These are phyloP conservation scores for Pestalotiopsis sp. DNA, from an alignment of 2,329 filamentous ascomycete species.

Conservation along the genomic window DNA sequence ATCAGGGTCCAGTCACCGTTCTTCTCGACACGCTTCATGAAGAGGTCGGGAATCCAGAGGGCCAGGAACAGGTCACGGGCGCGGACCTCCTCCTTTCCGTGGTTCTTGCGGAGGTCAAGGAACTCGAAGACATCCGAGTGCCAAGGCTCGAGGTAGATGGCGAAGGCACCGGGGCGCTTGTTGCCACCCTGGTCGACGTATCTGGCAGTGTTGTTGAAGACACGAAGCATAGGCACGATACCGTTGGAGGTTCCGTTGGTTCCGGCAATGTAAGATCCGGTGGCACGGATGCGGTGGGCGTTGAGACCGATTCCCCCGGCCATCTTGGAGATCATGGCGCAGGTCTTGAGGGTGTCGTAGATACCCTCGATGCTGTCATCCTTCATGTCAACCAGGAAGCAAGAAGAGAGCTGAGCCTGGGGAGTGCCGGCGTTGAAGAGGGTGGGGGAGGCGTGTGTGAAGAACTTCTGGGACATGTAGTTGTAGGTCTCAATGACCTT, in stretches of 20 bases:
- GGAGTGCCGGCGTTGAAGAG: conserved; percentile 98
- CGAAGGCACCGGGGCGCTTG: conserved; percentile 97
- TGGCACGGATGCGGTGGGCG: conserved; percentile 93
- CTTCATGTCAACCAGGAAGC: conserved; percentile 99
- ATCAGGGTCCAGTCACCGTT: conserved; percentile 97
- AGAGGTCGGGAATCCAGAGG: conserved; percentile 97
- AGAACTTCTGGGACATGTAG: conserved; percentile 98
- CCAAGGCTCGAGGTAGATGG: conserved; percentile 99
- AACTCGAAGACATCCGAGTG: conserved; percentile 98
- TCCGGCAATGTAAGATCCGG: conserved; percentile 95
- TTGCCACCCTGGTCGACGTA: conserved; percentile 99
- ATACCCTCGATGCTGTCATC: conserved; percentile 99
- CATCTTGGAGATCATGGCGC: conserved; percentile 99
- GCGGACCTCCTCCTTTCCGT: conserved; percentile 97
- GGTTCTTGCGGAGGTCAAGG: conserved; percentile 97
- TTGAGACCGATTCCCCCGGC: conserved; percentile 97
- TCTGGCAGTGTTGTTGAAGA: conserved; percentile 98
- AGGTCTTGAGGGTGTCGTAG: conserved; percentile 98
- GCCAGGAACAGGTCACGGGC: conserved; percentile 97
- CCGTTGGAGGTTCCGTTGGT: conserved; percentile 99
- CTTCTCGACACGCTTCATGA: conserved; percentile 99
- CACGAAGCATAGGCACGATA: conserved; percentile 94
- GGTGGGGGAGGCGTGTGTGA: conserved; percentile 96
- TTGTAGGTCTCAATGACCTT: conserved; percentile 97
- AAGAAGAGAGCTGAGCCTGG: conserved; percentile 91